Conservation (phyloP, 768 basidiomycete species). For the Mrakia blollopis region DNA sequence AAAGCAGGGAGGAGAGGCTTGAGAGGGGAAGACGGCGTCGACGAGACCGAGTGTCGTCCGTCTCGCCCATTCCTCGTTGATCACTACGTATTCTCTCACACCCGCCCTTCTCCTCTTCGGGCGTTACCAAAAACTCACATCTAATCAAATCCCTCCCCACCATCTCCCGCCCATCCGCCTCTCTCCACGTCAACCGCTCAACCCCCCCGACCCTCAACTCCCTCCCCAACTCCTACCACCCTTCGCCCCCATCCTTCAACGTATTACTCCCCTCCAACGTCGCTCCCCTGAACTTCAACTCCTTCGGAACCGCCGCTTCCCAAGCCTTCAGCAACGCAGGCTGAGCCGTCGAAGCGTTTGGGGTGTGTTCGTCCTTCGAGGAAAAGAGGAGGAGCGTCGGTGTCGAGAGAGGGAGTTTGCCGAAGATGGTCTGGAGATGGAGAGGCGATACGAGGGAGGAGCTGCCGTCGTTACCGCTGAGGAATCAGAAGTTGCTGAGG, state of each 20-base stretch:
- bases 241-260: background rate
- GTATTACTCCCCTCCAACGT: background rate
- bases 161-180: too few species aligned
- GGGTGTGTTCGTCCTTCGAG: slow-evolving; percentile 20
- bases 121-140: too few species aligned
- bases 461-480: slow-evolving; percentile 29
- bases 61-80: too few species aligned
- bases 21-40: too few species aligned
- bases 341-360: background rate
- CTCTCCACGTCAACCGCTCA: background rate
- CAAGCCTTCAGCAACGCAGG: background rate
- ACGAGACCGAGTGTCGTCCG: too few species aligned
- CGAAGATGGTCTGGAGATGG: slow-evolving; percentile 15
- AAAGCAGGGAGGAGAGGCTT: too few species aligned
- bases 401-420: background rate
- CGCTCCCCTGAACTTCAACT: background rate
- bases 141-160: too few species aligned
- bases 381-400: slow-evolving; percentile 17
- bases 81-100: too few species aligned
- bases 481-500: background rate
- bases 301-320: slow-evolving; percentile 5
- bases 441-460: slow-evolving; percentile 17
- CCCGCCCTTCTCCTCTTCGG: too few species aligned
- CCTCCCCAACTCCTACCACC: background rate
- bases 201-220: background rate